Percentiles rank a stretch among this genome's conserved stretches.
These are phyloP conservation scores for Chlorella sp. DNA, from an alignment of 139 green algal genomes.

Conservation along the genomic window DNA sequence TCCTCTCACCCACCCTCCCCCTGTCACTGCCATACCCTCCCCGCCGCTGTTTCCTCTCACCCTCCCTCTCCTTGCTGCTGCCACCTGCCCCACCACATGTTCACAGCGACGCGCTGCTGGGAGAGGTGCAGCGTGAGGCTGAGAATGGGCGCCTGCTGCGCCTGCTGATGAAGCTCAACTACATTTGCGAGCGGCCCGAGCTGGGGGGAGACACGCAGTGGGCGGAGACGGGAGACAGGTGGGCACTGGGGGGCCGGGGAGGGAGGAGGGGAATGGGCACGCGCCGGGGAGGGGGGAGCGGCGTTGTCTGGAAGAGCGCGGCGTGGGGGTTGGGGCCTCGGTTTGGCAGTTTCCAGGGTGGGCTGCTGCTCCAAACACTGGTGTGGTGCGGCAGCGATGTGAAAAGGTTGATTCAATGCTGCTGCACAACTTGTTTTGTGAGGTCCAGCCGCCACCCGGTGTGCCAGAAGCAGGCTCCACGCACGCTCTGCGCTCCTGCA, in stretches of 20 bases:
- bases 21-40: background rate
- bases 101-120: conserved; percentile 54
- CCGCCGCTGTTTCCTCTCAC: background rate
- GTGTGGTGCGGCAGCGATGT: too few species aligned
- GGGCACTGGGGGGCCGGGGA: background rate
- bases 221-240: conserved; percentile 64
- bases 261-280: background rate
- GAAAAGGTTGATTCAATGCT: too few species aligned
- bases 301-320: background rate
- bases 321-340: background rate
- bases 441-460: too few species aligned
- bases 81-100: too few species aligned
- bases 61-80: background rate
- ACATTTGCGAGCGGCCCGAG: conserved; percentile 79
- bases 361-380: background rate
- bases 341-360: background rate
- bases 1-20: too few species aligned
- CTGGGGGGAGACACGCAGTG: conserved; percentile 65
- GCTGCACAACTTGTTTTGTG: too few species aligned
- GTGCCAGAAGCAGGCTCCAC: too few species aligned
- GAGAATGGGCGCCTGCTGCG: conserved; percentile 92
- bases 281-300: background rate
- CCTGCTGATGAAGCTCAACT: conserved; percentile 83
- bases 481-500: too few species aligned
- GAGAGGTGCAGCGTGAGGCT: conserved; percentile 80